Base-by-base conservation (phyloP, 768 basidiomycete species). In the Artomyces pyxidatus region DNA sequence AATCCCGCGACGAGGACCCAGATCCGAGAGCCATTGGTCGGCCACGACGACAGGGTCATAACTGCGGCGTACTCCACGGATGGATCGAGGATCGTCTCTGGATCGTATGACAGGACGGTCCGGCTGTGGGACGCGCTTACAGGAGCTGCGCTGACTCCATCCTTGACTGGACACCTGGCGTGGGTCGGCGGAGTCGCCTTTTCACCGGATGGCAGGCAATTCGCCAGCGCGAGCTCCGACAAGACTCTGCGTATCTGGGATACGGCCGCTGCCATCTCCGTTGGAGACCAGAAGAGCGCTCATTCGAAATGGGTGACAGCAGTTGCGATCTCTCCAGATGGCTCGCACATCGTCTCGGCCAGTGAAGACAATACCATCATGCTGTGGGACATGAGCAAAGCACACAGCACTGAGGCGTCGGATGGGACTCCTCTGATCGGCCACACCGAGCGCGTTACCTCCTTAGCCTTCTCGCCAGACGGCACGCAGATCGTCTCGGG, bases 171-270 rank as follows among this genome's bases (percentile, higher is more conserved):
- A 9, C 75, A 77, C 61, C 69, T 65, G 45, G 74, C 76, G 54
- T 70, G 68, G 26, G 74, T 77, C 23, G 75, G 76, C 64, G 69
- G 69, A 21, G 74, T 77, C 35, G 71, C 72, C 3, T 77, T 77
- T 62, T 68, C 70, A 10, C 73, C 74, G 1, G 51, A 53, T n/a
- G 52, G 53, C 3, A 41, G 6, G 39, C 39, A 23, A 17, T 19
- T 41, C 22, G 39, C 22, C 17, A 19, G 17, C 39, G 47, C 47
- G 3, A 42, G 48, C 3, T 9, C 6, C 2, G 54, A 56, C 42
- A 42, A 37, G 6, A 49, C 43, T 19, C 16, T 50, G 9, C 38
- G 47, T 9, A 17, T 49, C 11, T 56, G 54, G 54, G 42, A 55
- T 50, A 37, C 29, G 39, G 0, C 12, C 12, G 39, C 12, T 41